Evolutionary conservation across 805 yeast genomes (phyloP), one percentile per base, ranked within the genome.

Genomic region (Metschnikowia kofuensis): DNA sequence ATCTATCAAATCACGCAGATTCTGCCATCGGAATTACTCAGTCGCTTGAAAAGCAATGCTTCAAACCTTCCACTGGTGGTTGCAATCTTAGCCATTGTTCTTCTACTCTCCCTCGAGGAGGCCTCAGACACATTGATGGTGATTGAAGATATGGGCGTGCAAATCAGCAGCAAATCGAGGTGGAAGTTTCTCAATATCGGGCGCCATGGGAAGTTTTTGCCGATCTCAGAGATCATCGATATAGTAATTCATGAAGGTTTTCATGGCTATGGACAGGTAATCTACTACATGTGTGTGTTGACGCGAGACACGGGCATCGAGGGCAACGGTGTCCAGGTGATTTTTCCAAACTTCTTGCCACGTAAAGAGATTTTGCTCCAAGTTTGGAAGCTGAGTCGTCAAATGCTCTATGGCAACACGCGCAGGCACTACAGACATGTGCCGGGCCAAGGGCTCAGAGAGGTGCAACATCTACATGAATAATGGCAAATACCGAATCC

Each of bases 241-340:
- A 63, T 87, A 10, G 78, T 85, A 0, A 82, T 88, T 27, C 86
- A 86, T 60, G 96, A 88, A 63, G 91, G 87, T 0, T 87, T 88
- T 61, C 74, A 74, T 47, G 85, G 85, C 6, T 78, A 82, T 52
- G 83, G 83, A 52, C 75, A 73, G 53, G 89, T 86, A 9, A 70
- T 84, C 2, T 84, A 76, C 61, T 84, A 86, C 59, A 66, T 87
- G 62, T 80, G 84, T 38, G 69, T 86, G 5, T 67, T 86, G 34
- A 76, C 83, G 14, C 74, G 74, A 45, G 62, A 59, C 28, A 48
- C 31, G 16, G 52, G 56, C 31, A 32, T 38, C 4, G 56, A 51
- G 15, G 58, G 59, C 10, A 59, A 60, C 37, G 53, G 58, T 30
- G 60, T 63, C 29, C 67, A 66, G 35, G 68, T 75, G 12, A 71